Evolutionary conservation across 129 eudicot genomes (phyloP).

Genomic region (Flaveria trinervia): DNA sequence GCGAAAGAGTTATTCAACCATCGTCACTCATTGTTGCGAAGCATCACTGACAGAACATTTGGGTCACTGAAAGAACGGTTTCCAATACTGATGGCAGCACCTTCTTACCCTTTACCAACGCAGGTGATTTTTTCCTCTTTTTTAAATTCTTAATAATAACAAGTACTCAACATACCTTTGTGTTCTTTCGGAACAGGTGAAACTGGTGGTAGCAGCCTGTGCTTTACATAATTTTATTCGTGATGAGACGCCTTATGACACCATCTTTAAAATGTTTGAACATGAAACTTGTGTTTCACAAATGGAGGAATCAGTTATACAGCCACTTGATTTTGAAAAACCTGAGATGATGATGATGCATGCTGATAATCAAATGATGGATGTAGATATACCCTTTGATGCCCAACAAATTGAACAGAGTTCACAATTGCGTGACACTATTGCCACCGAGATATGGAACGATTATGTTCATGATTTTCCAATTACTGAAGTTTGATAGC

Average conservation of each 20-base stretch:
- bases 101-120: constrained; percentile 60
- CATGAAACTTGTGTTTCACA: constrained; percentile 34
- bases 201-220: constrained; percentile 59
- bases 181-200: constrained; percentile 31
- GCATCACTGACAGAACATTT: constrained; percentile 46
- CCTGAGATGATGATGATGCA: constrained; percentile 16
- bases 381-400: constrained; percentile 39
- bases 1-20: constrained; percentile 54
- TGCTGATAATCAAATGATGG: constrained; percentile 33
- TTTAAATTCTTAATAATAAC: not conserved
- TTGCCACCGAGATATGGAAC: constrained; percentile 63
- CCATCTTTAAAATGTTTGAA: constrained; percentile 50
- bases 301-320: constrained; percentile 35
- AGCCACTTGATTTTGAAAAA: constrained; percentile 43
- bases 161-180: not conserved
- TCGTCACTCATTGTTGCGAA: constrained; percentile 47
- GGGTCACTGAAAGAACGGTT: constrained; percentile 58
- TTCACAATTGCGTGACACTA: constrained; percentile 43
- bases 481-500: constrained; percentile 21
- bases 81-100: constrained; percentile 59
- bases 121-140: constrained; percentile 31
- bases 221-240: constrained; percentile 62
- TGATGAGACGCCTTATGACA: constrained; percentile 52
- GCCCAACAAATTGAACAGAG: constrained; percentile 39
- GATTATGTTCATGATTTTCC: constrained; percentile 53